phyloP scores from a whole-genome alignment of 2,329 filamentous ascomycete species.

The Penicillium nordicum region DNA sequence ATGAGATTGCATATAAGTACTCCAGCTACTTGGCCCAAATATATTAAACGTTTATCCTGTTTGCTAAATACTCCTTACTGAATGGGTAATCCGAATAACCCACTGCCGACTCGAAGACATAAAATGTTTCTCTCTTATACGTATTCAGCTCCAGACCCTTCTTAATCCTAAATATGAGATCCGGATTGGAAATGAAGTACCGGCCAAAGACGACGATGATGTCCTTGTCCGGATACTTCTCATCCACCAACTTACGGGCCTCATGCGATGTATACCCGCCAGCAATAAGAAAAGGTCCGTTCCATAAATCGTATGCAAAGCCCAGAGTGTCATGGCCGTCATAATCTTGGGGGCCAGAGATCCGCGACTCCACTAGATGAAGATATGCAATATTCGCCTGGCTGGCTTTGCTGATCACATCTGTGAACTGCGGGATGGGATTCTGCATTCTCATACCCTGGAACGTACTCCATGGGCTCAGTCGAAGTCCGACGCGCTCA shows the following conservation, averaged over 20 bases:
- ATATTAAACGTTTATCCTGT: background rate
- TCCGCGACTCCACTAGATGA: constrained; percentile 57
- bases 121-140: constrained; percentile 22
- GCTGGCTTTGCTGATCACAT: constrained; percentile 52
- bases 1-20: background rate
- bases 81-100: constrained; percentile 30
- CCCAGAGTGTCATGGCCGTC: constrained; percentile 29
- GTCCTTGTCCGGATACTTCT: constrained; percentile 21
- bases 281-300: constrained; percentile 47
- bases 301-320: constrained; percentile 45
- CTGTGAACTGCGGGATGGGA: constrained; percentile 59
- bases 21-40: background rate
- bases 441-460: constrained; percentile 56
- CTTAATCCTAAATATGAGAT: constrained; percentile 22
- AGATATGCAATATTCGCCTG: constrained; percentile 56
- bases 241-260: constrained; percentile 35
- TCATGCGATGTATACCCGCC: constrained; percentile 43
- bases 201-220: constrained; percentile 36
- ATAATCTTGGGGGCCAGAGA: background rate
- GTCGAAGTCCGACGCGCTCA: constrained; percentile 41
- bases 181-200: constrained; percentile 27
- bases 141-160: constrained; percentile 15
- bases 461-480: constrained; percentile 40
- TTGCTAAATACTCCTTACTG: background rate
- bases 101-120: constrained; percentile 1